Evolutionary conservation across 441 rosid species (phyloP), one percentile per base, ranked within the genome.

Genomic region (Metrosideros polymorpha): DNA sequence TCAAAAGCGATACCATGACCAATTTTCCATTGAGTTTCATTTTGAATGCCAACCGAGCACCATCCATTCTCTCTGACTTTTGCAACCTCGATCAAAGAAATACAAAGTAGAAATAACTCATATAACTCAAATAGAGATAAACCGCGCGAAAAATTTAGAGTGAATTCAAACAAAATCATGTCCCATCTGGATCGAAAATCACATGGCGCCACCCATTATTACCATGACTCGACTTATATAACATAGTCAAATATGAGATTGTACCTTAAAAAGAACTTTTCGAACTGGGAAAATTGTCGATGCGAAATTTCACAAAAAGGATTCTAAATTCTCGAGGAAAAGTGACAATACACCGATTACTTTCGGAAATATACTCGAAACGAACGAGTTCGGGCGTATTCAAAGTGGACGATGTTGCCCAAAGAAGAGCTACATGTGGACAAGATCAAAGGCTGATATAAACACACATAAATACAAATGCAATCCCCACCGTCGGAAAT

Each of bases 191-290:
- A 0, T 66, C 14, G 10, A 35, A 66, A 17, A 66, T 4, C 79
- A 5, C n/a, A 0, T 0, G 2, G 47, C 2, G 8, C 4, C 0
- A 1, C 2, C 8, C 1, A 47, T 35, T 9, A 47, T 35, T 9
- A 35, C 2, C 0, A 35, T 3, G 10, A 18, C 42, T 32, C 25
- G 5, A 63, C 13, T 32, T 32, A 18, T 22, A 2, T 32, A 19
- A 22, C 8, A 22, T 1, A 0, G 4, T 35, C 1, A 1, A 4
- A 66, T 35, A 27, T 9, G 9, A 22, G 15, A 5, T 4, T 3
- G 1, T 35, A 66, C n/a, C 14, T 66, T 66, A 49, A 0, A 0
- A 17, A 61, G 24, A 30, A 6, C 19, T 30, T 61, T 61, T 61
- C 17, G 24, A 15, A 61, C 12, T 1, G 4, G 42, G 24, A 7